Evolutionary conservation across 257 asterid species (phyloP).

Genomic region (Solanum lycopersicoides): DNA sequence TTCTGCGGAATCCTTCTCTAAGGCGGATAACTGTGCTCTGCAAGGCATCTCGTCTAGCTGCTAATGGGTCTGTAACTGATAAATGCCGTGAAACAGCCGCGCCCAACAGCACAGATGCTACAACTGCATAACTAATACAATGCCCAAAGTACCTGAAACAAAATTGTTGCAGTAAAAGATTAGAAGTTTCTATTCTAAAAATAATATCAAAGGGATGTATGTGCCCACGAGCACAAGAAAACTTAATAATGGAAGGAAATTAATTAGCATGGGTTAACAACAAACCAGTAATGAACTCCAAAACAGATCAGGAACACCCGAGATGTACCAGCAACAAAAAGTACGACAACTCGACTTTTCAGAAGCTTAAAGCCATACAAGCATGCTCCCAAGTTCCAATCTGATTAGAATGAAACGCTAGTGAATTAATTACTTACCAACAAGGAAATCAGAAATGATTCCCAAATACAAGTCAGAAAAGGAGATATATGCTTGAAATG

Average conservation of each 20-base stretch:
- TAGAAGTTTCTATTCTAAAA: neutral
- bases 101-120: conserved; percentile 94
- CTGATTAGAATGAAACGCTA: conserved; percentile 25
- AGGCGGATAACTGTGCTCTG: conserved; percentile 96
- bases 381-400: conserved; percentile 99
- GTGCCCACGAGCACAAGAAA: neutral
- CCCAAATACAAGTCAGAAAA: neutral
- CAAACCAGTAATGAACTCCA: conserved; percentile 98
- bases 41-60: conserved; percentile 96
- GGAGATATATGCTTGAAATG: neutral
- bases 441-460: neutral
- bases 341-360: conserved; percentile 83
- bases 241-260: neutral
- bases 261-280: neutral
- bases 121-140: conserved; percentile 92
- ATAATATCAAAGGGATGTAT: neutral
- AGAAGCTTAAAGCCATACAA: conserved; percentile 94
- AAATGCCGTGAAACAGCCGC: conserved; percentile 98
- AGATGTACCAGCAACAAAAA: conserved; percentile 79
- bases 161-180: neutral
- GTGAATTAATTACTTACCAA: neutral
- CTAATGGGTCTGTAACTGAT: conserved; percentile 70
- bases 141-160: conserved; percentile 85
- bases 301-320: conserved; percentile 94
- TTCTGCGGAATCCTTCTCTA: conserved; percentile 87